phyloP scores from a whole-genome alignment of 371 early-diverging fungal species.

The Mortierella polycephala region DNA sequence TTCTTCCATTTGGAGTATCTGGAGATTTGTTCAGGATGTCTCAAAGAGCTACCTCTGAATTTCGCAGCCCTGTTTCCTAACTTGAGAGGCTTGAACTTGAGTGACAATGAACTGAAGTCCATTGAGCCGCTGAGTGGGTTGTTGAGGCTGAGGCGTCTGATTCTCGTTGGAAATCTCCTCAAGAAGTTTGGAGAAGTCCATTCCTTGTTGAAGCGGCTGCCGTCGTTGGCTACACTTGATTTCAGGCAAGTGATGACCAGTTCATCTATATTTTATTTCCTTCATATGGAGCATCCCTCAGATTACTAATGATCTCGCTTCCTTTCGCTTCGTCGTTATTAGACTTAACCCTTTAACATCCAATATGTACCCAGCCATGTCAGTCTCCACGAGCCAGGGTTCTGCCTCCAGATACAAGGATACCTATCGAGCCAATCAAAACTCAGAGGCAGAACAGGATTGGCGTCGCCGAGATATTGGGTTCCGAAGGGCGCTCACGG shows the following conservation, averaged over 20 bases:
- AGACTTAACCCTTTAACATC: conserved; percentile 52
- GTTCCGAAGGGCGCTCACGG: conserved; percentile 53
- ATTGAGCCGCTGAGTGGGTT: conserved; percentile 60
- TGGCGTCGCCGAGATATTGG: conserved; percentile 59
- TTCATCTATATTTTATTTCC: not conserved
- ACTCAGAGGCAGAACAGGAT: conserved; percentile 45
- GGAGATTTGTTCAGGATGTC: conserved; percentile 61
- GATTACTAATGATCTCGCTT: not conserved
- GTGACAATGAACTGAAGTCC: conserved; percentile 60
- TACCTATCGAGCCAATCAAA: conserved; percentile 42
- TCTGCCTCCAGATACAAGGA: conserved; percentile 33
- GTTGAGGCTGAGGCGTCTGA: conserved; percentile 58
- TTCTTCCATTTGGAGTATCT: conserved; percentile 65
- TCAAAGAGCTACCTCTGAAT: conserved; percentile 59
- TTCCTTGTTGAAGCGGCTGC: conserved; percentile 54
- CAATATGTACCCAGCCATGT: conserved; percentile 53
- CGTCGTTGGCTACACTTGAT: conserved; percentile 59
- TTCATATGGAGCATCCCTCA: not conserved
- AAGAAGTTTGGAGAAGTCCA: conserved; percentile 55
- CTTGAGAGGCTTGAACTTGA: conserved; percentile 59
- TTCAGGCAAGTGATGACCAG: conserved; percentile 50
- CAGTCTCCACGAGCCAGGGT: conserved; percentile 29
- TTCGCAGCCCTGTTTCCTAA: conserved; percentile 64
- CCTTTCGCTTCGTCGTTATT: too few species aligned
- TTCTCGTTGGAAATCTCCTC: conserved; percentile 65